These are phyloP conservation scores for Chloranthus sessilifolius DNA, from an alignment of 164 flowering plant species.

Conservation along the genomic window DNA sequence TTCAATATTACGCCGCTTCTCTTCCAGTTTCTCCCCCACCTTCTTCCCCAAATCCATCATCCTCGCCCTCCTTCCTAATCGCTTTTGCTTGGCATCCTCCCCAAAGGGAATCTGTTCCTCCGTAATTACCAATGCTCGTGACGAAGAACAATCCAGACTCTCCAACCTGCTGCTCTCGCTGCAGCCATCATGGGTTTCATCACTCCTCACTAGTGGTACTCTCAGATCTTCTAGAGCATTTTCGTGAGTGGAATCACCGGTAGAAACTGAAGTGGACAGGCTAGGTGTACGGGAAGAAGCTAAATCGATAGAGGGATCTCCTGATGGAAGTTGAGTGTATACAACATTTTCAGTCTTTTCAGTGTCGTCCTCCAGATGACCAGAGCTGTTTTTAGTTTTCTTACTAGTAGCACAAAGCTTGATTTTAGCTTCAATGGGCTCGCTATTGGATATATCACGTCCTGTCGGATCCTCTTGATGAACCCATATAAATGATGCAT, in stretches of 20 bases:
- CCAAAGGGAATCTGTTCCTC: constrained; percentile 20
- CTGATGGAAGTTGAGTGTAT: constrained; percentile 8
- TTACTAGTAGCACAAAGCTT: constrained; percentile 13
- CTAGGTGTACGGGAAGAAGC: constrained; percentile 5
- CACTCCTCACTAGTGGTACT: constrained; percentile 34
- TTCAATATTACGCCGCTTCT: constrained; percentile 74
- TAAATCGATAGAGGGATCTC: constrained; percentile 14
- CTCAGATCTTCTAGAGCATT: constrained; percentile 33
- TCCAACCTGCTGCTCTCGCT: constrained; percentile 14
- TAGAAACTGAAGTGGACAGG: constrained; percentile 14
- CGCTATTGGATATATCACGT: constrained; percentile 21
- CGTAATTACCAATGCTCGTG: constrained; percentile 10
- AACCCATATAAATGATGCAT: constrained; percentile 75
- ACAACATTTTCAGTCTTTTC: constrained; percentile 22
- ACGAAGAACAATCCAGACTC: constrained; percentile 17
- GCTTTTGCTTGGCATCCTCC: constrained; percentile 56
- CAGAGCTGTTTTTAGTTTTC: constrained; percentile 12
- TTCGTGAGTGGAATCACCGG: constrained; percentile 17
- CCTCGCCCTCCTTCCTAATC: constrained; percentile 59
- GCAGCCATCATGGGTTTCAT: constrained; percentile 19
- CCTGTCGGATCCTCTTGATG: constrained; percentile 43
- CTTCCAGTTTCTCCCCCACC: constrained; percentile 91
- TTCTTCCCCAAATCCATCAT: constrained; percentile 89
- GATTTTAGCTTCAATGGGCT: constrained; percentile 23
- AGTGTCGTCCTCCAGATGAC: constrained; percentile 22